Percentiles rank a stretch among this genome's conserved stretches.
Conservation (phyloP, 1,284 basidiomycete species). For the Ceratorhiza oryzae-sativae region DNA sequence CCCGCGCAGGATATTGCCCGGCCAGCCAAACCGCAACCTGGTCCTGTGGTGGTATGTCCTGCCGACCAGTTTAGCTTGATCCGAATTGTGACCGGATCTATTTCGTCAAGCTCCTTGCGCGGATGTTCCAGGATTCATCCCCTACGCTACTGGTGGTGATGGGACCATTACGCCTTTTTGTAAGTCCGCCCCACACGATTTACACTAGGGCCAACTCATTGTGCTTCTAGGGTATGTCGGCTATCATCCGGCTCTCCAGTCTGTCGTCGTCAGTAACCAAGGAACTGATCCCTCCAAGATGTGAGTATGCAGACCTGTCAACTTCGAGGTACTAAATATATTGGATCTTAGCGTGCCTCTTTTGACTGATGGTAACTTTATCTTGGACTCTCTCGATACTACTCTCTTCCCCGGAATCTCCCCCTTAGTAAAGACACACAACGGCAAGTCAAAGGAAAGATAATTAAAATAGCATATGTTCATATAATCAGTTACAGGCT, state of each 20-base stretch:
- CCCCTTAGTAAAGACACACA: conserved; percentile 25
- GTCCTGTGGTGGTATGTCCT: conserved; percentile 29
- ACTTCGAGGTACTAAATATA: not conserved
- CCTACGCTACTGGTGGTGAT: conserved; percentile 41
- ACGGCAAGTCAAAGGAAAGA: too few relatives aligned
- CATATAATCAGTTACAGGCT: too few relatives aligned
- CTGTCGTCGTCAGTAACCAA: conserved; percentile 42
- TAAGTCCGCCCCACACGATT: not conserved
- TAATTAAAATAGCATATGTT: too few relatives aligned
- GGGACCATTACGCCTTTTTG: conserved; percentile 39
- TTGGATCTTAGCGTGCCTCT: conserved; percentile 25
- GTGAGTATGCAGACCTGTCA: not conserved
- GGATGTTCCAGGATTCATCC: conserved; percentile 38
- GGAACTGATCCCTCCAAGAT: conserved; percentile 43
- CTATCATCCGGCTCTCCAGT: conserved; percentile 28
- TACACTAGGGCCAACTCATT: not conserved
- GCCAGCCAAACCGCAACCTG: conserved; percentile 32
- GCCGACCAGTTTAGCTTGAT: not conserved
- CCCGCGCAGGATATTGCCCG: conserved; percentile 36
- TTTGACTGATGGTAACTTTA: conserved; percentile 37
- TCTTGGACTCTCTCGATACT: conserved; percentile 9
- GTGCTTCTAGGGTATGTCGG: conserved; percentile 30
- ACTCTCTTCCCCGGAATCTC: conserved; percentile 27
- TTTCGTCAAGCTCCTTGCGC: conserved; percentile 33
- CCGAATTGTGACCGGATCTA: not conserved